Conservation (phyloP, 2,329 filamentous ascomycete species). For the Apiospora kogelbergensis region DNA sequence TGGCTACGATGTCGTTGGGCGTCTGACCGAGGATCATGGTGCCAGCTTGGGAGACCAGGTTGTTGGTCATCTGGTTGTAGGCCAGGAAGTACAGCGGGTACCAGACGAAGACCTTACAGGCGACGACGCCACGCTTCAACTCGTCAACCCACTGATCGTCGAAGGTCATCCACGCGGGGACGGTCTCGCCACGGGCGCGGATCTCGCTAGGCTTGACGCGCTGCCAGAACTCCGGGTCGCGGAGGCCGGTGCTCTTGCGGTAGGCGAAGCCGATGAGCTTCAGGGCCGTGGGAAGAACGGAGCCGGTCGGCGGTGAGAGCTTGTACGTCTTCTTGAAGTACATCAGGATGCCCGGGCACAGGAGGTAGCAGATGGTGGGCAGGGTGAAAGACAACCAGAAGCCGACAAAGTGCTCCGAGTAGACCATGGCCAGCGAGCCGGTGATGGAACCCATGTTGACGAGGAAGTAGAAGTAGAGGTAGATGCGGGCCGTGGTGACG, state of each 20-base stretch:
- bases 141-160: conserved; percentile 68
- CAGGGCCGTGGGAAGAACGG: conserved; percentile 60
- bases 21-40: conserved; percentile 47
- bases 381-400: conserved; percentile 57
- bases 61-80: conserved; percentile 38
- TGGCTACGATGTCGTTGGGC: conserved; percentile 61
- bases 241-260: conserved; percentile 8
- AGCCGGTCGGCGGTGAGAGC: conserved; percentile 59
- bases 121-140: conserved; percentile 51
- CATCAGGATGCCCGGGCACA: conserved; percentile 58
- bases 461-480: conserved; percentile 58
- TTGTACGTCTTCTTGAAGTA: conserved; percentile 58
- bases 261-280: conserved; percentile 56
- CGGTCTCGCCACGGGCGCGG: conserved; percentile 46
- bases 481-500: conserved; percentile 67
- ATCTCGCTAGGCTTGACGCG: conserved; percentile 52
- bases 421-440: conserved; percentile 52
- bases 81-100: conserved; percentile 41
- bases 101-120: conserved; percentile 42
- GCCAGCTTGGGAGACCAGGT: conserved; percentile 37
- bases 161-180: conserved; percentile 53
- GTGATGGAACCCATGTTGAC: conserved; percentile 53
- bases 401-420: conserved; percentile 61
- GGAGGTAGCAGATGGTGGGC: conserved; percentile 48
- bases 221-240: conserved; percentile 44